These are phyloP conservation scores for Torulaspora globosa DNA, from an alignment of 1,139 yeast genomes.

Conservation along the genomic window DNA sequence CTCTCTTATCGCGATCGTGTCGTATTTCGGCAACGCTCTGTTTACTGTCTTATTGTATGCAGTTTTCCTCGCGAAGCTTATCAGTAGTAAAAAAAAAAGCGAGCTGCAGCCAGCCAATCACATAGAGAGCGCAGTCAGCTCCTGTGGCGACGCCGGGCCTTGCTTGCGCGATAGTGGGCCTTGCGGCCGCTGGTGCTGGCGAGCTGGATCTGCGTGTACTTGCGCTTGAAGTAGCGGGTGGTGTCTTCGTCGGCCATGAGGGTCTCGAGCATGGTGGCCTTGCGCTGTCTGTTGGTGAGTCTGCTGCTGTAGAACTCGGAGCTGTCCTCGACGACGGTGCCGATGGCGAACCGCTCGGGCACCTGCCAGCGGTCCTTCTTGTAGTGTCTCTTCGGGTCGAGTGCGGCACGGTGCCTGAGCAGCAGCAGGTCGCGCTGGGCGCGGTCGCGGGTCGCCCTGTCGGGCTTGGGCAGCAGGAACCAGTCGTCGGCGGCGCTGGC, in stretches of 20 bases:
- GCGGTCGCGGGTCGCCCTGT: conserved; percentile 55
- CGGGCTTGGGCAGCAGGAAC: conserved; percentile 82
- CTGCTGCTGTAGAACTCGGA: conserved; percentile 49
- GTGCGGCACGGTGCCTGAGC: conserved; percentile 79
- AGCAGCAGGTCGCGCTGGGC: conserved; percentile 73
- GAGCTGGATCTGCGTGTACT: conserved; percentile 73
- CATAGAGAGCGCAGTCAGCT: not conserved
- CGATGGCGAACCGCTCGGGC: conserved; percentile 83
- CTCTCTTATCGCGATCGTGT: not conserved
- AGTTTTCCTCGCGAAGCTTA: conserved; percentile 1
- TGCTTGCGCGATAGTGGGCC: conserved; percentile 60
- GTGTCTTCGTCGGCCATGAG: conserved; percentile 69
- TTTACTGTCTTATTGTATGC: not conserved
- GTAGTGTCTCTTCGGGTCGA: conserved; percentile 94
- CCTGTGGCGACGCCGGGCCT: conserved; percentile 38
- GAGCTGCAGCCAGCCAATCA: conserved; percentile 5
- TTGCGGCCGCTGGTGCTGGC: conserved; percentile 73
- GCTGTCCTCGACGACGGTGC: conserved; percentile 80
- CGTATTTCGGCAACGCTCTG: too few species aligned
- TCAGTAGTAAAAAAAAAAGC: not conserved
- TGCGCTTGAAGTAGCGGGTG: conserved; percentile 75
- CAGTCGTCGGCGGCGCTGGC: conserved; percentile 43
- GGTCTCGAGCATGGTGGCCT: conserved; percentile 75
- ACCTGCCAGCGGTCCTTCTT: conserved; percentile 78
- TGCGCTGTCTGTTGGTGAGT: conserved; percentile 65